Conservation (phyloP, 345 rosid species). For the Eucalyptus virginea region DNA sequence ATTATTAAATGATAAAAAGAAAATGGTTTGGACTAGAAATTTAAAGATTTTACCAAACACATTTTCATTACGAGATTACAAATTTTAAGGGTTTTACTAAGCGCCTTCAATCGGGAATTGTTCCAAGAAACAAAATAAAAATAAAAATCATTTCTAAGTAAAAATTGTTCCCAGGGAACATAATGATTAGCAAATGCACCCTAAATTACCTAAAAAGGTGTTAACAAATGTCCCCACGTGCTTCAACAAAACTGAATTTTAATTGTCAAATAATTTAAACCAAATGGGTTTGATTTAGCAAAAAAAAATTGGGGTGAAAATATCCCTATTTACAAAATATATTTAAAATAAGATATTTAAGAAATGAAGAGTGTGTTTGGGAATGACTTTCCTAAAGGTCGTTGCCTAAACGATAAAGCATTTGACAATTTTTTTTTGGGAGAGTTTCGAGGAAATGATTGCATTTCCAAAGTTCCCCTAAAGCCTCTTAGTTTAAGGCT, state of each 20-base stretch:
- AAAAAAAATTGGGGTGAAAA: not conserved
- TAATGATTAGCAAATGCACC: not conserved
- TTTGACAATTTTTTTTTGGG: not conserved
- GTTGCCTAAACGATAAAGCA: not conserved
- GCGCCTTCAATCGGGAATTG: no score
- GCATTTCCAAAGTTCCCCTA: not conserved
- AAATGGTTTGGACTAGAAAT: no score
- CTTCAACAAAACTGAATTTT: not conserved
- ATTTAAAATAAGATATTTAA: not conserved
- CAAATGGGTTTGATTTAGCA: not conserved
- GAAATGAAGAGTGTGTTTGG: not conserved
- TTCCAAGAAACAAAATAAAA: not conserved
- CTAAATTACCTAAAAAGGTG: not conserved
- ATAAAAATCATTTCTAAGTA: not conserved
- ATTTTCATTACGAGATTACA: no score
- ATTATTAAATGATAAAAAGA: no score
- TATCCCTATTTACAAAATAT: not conserved
- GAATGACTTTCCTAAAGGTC: no score
- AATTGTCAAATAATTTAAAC: not conserved
- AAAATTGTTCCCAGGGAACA: rapidly evolving
- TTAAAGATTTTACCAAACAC: no score
- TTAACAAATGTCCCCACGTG: not conserved
- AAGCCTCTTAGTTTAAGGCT: not conserved
- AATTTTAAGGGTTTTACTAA: no score
- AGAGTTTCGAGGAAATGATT: not conserved